Evolutionary conservation across 2,329 filamentous ascomycete species (phyloP), one percentile per base, ranked within the genome.

Genomic region (Talaromyces islandicus): DNA sequence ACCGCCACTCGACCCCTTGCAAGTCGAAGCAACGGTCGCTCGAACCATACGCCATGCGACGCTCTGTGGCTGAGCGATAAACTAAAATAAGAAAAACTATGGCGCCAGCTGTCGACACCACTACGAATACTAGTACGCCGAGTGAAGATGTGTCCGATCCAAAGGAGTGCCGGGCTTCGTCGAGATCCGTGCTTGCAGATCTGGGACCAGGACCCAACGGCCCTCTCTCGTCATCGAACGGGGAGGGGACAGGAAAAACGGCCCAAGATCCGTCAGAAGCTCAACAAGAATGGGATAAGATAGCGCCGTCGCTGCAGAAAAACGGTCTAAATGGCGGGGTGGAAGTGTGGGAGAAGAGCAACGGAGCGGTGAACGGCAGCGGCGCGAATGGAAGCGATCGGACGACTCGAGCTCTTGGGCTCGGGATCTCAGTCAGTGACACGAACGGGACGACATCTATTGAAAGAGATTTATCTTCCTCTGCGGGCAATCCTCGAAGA

Each of bases 151-250:
- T 30, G 10, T 7, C 25, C 2, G 6, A 12, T 17, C 38, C 38
- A 3, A 27, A 19, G 43, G 53, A 56, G 7, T 29, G 11, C 14
- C 7, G 25, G 19, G 24, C 35, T 12, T 7, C 57, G 30, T 54
- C 54, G 7, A 57, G 58, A 50, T 32, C 50, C 10, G 58, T 46
- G 25, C 51, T 63, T 19, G 61, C 58, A 14, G 58, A 63, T 52
- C 30, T 63, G 14, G 61, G 61, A 35, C 11, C 58, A 56, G 58
- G 61, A 19, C 61, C 58, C 7, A 63, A 60, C 48, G 51, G 52
- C 24, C 21, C 58, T 25, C 35, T 53, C 43, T 30, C 51, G 30
- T 35, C 55, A 32, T 29, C 55, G 1, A 54, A 57, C 32, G 54
- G 41, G 25, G 46, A 51, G 11, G 5, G 14, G 32, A 53, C 46